These are phyloP conservation scores for Hyphopichia fennica DNA, from an alignment of 1,139 yeast species.

Conservation along the genomic window DNA sequence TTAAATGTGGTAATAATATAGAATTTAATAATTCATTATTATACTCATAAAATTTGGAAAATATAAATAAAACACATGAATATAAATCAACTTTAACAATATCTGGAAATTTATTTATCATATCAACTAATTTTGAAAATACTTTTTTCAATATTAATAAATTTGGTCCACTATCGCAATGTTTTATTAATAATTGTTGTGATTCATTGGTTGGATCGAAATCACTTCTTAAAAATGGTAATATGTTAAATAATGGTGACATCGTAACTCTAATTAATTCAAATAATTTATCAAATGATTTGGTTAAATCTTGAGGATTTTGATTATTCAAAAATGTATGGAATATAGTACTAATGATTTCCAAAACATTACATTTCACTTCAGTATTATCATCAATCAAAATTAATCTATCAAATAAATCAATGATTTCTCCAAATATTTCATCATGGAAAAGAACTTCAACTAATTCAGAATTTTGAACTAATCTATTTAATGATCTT, in stretches of 20 bases:
- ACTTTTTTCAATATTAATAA: slow-evolving; percentile 50
- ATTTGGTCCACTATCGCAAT: slow-evolving; percentile 36
- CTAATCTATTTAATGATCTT: slow-evolving; percentile 54
- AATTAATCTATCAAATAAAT: slow-evolving; percentile 71
- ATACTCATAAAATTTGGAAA: slow-evolving; percentile 59
- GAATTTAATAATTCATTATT: slow-evolving; percentile 49
- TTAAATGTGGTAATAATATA: slow-evolving; percentile 56
- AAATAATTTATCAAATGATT: slow-evolving; percentile 74
- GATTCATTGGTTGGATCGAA: slow-evolving; percentile 36
- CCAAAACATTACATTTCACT: slow-evolving; percentile 54
- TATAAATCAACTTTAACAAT: slow-evolving; percentile 69
- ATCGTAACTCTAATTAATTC: slow-evolving; percentile 76
- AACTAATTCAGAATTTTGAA: slow-evolving; percentile 59
- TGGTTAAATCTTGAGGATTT: slow-evolving; percentile 34
- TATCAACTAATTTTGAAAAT: slow-evolving; percentile 56
- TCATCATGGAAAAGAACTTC: slow-evolving; percentile 63
- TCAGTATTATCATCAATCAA: slow-evolving; percentile 56
- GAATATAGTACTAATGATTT: slow-evolving; percentile 54
- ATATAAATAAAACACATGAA: slow-evolving; percentile 65
- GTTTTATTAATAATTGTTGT: slow-evolving; percentile 25
- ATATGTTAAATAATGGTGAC: slow-evolving; percentile 57
- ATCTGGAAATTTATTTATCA: slow-evolving; percentile 64
- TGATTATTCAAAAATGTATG: slow-evolving; percentile 25
- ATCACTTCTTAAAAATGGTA: slow-evolving; percentile 61
- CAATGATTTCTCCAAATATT: slow-evolving; percentile 74